phyloP scores from a whole-genome alignment of 805 yeast genomes.

The Cyberlindnera galapagoensis region DNA sequence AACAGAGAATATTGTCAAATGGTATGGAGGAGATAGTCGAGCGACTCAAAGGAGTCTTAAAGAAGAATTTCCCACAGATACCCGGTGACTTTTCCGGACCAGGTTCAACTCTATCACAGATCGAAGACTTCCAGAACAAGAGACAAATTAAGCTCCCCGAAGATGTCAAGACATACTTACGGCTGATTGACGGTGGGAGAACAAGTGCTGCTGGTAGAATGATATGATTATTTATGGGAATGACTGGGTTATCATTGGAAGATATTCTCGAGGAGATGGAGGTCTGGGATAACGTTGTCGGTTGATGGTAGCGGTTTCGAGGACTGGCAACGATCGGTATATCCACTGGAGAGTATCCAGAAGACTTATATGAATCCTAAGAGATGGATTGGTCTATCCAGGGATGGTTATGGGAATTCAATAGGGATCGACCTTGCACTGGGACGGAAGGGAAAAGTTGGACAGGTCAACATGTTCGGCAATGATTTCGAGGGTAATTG shows the following conservation, averaged over 20 bases:
- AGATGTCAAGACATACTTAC: slow-evolving; percentile 6
- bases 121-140: slow-evolving; percentile 28
- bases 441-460: slow-evolving; percentile 12
- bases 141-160: slow-evolving; percentile 29
- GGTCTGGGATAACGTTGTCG: slow-evolving; percentile 11
- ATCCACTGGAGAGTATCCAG: slow-evolving; percentile 8
- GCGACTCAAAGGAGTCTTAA: not conserved
- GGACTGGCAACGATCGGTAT: slow-evolving; percentile 2
- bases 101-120: not conserved
- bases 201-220: not conserved
- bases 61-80: slow-evolving; percentile 1
- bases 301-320: slow-evolving; percentile 8
- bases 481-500: slow-evolving; percentile 10
- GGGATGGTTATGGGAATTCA: slow-evolving; percentile 15
- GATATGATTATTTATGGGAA: slow-evolving; percentile 8
- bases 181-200: slow-evolving; percentile 6
- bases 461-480: slow-evolving; percentile 14
- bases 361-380: slow-evolving; percentile 6
- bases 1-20: no score
- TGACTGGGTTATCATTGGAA: slow-evolving; percentile 3
- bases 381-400: slow-evolving; percentile 11
- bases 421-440: slow-evolving; percentile 14
- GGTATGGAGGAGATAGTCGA: not conserved
- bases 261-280: slow-evolving; percentile 9
- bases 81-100: not conserved